Conservation (phyloP, 768 basidiomycete genomes). For the Holtermanniella nyarrowii region DNA sequence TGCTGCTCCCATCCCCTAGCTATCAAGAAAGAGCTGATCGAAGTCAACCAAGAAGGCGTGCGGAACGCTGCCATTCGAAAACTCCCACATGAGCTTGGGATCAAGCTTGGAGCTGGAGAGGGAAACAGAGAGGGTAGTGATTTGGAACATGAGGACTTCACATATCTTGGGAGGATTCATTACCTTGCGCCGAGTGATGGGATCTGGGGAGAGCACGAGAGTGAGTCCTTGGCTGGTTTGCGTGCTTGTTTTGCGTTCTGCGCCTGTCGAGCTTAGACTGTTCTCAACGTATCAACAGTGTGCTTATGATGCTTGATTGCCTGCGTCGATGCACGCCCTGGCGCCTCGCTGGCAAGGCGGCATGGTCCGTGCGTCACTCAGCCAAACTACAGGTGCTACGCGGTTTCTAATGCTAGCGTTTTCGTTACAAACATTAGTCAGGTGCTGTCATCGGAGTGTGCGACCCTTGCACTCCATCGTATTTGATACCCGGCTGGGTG, state of each 20-base stretch:
- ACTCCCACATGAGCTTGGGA: constrained; percentile 91
- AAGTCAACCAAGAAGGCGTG: constrained; percentile 72
- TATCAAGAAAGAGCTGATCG: constrained; percentile 63
- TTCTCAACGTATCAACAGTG: no score
- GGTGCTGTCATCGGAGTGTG: no score
- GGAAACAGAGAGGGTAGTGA: neutral
- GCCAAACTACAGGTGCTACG: neutral
- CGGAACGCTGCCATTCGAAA: constrained; percentile 86
- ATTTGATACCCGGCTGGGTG: no score
- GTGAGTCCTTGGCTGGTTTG: constrained; percentile 47
- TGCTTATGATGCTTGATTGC: no score
- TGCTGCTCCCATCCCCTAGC: constrained; percentile 90
- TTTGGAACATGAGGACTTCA: constrained; percentile 72
- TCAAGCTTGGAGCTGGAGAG: constrained; percentile 53
- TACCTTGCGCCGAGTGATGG: constrained; percentile 90
- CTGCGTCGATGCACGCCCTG: no score
- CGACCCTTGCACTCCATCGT: no score
- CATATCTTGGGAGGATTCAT: constrained; percentile 91
- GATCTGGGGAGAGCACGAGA: constrained; percentile 97
- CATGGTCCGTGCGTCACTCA: no score
- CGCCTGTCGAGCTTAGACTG: no score
- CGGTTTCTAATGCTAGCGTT: neutral
- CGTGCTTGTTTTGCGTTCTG: neutral
- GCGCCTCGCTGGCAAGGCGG: no score
- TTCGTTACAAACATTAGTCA: no score